A percentile compares a stretch with the other conserved stretches of the same genome.
Evolutionary conservation across 805 yeast species (phyloP).

Genomic region (Priceomyces fermenticarens): DNA sequence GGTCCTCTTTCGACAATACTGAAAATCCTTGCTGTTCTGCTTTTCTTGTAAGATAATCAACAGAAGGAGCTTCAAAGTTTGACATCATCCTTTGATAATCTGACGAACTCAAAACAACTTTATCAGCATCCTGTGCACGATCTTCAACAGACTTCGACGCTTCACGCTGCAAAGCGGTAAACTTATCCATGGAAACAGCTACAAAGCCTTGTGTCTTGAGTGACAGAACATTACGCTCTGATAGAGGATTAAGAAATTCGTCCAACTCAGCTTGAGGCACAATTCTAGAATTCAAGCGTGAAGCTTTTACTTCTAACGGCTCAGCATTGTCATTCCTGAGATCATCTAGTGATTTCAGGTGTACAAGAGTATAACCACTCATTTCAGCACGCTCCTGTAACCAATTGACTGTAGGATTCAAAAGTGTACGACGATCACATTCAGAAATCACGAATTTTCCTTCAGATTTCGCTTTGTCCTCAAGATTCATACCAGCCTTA

Average conservation of each 20-base stretch:
- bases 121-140: background rate
- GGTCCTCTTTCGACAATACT: background rate
- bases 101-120: background rate
- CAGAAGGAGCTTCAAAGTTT: constrained; percentile 18
- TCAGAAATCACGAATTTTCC: background rate
- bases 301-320: too few relatives aligned
- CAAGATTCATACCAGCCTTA: background rate
- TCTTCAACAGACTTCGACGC: background rate
- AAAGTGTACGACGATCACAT: background rate
- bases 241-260: background rate
- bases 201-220: too few relatives aligned
- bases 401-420: background rate
- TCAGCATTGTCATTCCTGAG: too few relatives aligned
- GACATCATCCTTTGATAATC: constrained; percentile 12
- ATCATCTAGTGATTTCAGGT: too few relatives aligned
- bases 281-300: background rate
- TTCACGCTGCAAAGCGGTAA: constrained; percentile 5
- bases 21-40: constrained; percentile 2
- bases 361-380: too few relatives aligned
- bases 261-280: background rate
- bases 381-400: too few relatives aligned
- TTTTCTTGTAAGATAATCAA: constrained; percentile 20
- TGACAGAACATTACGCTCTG: background rate
- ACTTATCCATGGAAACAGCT: too few relatives aligned
- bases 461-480: background rate